Percentiles rank a stretch among this genome's conserved stretches.
Evolutionary conservation across 495 filamentous ascomycete genomes (phyloP).

Genomic region (Penicillium silybi): DNA sequence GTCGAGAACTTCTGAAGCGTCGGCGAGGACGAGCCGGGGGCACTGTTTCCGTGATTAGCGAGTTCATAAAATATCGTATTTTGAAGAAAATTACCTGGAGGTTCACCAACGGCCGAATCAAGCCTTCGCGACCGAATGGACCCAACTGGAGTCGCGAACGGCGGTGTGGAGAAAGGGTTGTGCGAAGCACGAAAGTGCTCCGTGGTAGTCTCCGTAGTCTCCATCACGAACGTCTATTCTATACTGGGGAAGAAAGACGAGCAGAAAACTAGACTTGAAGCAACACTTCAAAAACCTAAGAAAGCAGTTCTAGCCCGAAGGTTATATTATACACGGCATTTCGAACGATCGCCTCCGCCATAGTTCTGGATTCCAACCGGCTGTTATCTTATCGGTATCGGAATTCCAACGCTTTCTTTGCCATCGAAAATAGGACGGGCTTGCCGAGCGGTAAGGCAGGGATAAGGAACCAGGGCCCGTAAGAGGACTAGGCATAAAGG

Average conservation of each 20-base stretch:
- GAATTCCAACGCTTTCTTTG: background rate
- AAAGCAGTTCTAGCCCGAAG: background rate
- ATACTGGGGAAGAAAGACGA: background rate
- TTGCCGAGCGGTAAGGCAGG: background rate
- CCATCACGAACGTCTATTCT: background rate
- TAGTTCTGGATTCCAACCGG: background rate
- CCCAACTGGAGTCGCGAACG: background rate
- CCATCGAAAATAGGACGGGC: background rate
- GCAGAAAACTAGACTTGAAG: background rate
- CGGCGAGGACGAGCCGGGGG: background rate
- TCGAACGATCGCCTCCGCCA: background rate
- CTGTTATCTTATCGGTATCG: background rate
- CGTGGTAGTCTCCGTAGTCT: background rate
- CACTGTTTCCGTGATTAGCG: background rate
- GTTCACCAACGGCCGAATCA: background rate
- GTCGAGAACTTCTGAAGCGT: constrained; percentile 30
- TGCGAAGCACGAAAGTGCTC: background rate
- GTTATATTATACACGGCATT: background rate
- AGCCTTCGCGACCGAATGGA: constrained; percentile 3
- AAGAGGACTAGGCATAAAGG: background rate
- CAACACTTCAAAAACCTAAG: background rate
- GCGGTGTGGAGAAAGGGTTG: constrained; percentile 4
- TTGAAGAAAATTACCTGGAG: background rate
- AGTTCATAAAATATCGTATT: background rate
- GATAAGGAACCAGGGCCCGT: background rate